Conservation (phyloP, 805 yeast species). For the Ogataea paradorogensis region DNA sequence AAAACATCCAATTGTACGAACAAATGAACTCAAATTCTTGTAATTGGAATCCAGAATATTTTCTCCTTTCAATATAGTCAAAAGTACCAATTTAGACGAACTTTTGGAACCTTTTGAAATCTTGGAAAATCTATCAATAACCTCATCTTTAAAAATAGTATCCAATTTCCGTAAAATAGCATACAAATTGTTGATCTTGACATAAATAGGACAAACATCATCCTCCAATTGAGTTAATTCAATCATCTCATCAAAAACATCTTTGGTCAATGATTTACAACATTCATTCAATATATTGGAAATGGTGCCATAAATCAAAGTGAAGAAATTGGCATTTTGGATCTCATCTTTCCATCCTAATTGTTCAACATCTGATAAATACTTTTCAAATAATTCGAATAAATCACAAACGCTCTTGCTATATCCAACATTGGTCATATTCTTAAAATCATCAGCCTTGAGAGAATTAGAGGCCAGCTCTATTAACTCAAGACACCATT, state of each 20-base stretch:
- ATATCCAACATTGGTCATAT: conserved; percentile 14
- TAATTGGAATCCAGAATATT: conserved; percentile 16
- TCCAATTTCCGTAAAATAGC: conserved; percentile 15
- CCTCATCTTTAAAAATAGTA: conserved; percentile 17
- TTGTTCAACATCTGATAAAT: conserved; percentile 4
- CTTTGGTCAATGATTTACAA: conserved; percentile 11
- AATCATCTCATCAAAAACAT: conserved; percentile 11
- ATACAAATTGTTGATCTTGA: conserved; percentile 21
- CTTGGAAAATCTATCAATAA: conserved; percentile 13
- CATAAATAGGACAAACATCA: conserved; percentile 10
- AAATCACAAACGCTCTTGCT: conserved; percentile 15
- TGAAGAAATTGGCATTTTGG: conserved; percentile 13
- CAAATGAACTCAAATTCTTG: conserved; percentile 10
- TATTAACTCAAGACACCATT: conserved; percentile 14
- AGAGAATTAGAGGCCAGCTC: conserved; percentile 9
- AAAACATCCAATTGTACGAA: conserved; percentile 17
- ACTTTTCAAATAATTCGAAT: conserved; percentile 12
- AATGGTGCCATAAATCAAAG: conserved; percentile 4
- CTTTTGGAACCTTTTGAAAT: conserved; percentile 1
- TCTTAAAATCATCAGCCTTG: conserved; percentile 9
- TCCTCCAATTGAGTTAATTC: conserved; percentile 1
- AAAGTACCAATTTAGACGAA: conserved; percentile 10
- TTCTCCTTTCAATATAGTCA: conserved; percentile 17
- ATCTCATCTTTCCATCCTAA: conserved; percentile 7
- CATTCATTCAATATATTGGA: conserved; percentile 5